A percentile compares a stretch with the other conserved stretches of the same genome.
These are phyloP conservation scores for Lactuca saligna DNA, from an alignment of 129 eudicot genomes.

Conservation along the genomic window DNA sequence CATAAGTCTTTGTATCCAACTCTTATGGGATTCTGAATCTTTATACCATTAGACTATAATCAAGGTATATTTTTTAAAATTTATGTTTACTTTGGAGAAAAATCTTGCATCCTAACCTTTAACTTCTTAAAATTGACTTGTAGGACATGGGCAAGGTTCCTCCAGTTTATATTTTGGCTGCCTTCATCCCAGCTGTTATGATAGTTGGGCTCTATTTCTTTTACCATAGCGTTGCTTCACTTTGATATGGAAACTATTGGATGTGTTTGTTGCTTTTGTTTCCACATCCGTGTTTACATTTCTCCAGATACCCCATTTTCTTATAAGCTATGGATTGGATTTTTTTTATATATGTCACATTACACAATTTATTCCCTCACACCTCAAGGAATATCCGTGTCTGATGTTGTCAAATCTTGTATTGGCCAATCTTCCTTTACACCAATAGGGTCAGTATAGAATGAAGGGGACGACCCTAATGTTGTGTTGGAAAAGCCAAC, in stretches of 20 bases:
- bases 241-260: constrained; percentile 55
- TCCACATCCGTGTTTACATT: constrained; percentile 50
- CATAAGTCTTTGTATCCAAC: constrained; percentile 49
- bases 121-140: too few species aligned
- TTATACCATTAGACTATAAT: constrained; percentile 19
- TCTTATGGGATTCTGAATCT: constrained; percentile 36
- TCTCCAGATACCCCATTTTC: constrained; percentile 54
- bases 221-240: constrained; percentile 62
- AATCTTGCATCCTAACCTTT: neutral
- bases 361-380: constrained; percentile 49
- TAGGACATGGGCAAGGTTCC: too few species aligned
- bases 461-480: too few species aligned
- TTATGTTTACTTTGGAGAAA: too few species aligned
- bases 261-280: constrained; percentile 58
- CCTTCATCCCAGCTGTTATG: constrained; percentile 54
- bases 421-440: constrained; percentile 83
- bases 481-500: too few species aligned
- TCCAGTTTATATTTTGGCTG: constrained; percentile 42
- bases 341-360: constrained; percentile 25
- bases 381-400: constrained; percentile 55
- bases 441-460: too few species aligned
- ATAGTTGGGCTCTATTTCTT: constrained; percentile 56
- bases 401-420: constrained; percentile 69
- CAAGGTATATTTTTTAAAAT: constrained; percentile 25
- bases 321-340: constrained; percentile 35